phyloP scores from a whole-genome alignment of 2,329 filamentous ascomycete species.

The Trichoderma hamatum region DNA sequence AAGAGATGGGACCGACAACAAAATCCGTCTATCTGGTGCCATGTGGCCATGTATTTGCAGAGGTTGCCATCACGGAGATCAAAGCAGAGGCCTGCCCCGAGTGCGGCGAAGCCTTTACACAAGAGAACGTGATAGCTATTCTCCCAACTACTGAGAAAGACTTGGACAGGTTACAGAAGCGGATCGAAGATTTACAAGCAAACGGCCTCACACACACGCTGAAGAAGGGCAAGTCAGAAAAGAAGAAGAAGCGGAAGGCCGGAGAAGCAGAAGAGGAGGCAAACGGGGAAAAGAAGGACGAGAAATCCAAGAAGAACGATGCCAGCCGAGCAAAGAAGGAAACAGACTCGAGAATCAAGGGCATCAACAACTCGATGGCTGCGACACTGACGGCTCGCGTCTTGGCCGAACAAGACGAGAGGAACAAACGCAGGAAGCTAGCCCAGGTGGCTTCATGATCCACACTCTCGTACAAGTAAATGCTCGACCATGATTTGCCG shows the following conservation, averaged over 20 bases:
- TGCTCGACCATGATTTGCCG: neutral
- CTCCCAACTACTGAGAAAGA: conserved; percentile 73
- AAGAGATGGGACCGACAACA: conserved; percentile 76
- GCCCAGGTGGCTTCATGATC: conserved; percentile 36
- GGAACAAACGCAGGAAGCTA: conserved; percentile 76
- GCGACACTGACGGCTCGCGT: conserved; percentile 86
- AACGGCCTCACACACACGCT: conserved; percentile 80
- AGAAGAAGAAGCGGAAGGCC: conserved; percentile 72
- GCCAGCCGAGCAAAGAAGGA: conserved; percentile 37
- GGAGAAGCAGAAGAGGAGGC: conserved; percentile 42
- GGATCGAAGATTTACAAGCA: conserved; percentile 69
- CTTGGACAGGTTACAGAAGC: conserved; percentile 64
- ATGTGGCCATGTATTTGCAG: conserved; percentile 92
- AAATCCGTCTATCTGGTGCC: conserved; percentile 90
- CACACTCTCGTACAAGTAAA: neutral
- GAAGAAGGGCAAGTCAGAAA: conserved; percentile 71
- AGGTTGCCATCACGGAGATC: conserved; percentile 83
- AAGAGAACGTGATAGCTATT: conserved; percentile 80
- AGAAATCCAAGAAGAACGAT: conserved; percentile 23
- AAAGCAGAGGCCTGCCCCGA: conserved; percentile 64
- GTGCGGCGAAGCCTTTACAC: conserved; percentile 74
- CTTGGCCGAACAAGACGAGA: conserved; percentile 80
- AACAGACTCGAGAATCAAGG: conserved; percentile 47
- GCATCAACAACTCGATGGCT: conserved; percentile 87
- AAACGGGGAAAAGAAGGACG: conserved; percentile 32